A percentile compares a stretch with the other conserved stretches of the same genome.
Evolutionary conservation across 345 rosid genomes (phyloP).

Genomic region (Draba incana): DNA sequence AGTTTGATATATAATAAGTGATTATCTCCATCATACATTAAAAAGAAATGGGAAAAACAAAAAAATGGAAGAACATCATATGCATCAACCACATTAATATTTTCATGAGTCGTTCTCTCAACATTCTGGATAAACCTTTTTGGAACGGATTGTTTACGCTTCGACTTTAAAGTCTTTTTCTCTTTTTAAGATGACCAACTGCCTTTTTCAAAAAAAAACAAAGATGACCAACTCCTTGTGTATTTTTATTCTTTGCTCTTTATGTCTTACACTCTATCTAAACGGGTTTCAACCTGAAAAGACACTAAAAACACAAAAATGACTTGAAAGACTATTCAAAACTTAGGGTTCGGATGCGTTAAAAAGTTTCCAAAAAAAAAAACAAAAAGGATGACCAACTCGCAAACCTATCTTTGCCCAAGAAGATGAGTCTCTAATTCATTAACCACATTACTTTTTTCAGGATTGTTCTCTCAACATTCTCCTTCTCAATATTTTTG

Average conservation of each 20-base stretch:
- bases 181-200: background rate
- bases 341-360: no score
- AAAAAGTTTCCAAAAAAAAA: no score
- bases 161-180: background rate
- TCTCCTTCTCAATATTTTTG: slow-evolving; percentile 45
- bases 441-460: slow-evolving; percentile 28
- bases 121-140: slow-evolving; percentile 44
- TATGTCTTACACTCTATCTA: no score
- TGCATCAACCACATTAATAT: slow-evolving; percentile 45
- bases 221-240: slow-evolving; percentile 43
- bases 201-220: slow-evolving; percentile 19
- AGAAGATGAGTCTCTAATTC: slow-evolving; percentile 49
- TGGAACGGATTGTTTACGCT: slow-evolving; percentile 40
- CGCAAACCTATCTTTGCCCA: slow-evolving; percentile 60
- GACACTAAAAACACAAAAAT: no score
- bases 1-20: background rate
- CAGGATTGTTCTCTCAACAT: no score
- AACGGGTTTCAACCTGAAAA: no score
- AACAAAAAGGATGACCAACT: slow-evolving; percentile 18
- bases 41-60: background rate
- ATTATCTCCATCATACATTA: background rate
- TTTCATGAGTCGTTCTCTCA: slow-evolving; percentile 57
- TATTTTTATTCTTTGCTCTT: no score
- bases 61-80: slow-evolving; percentile 27
- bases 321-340: no score